Percentiles rank a stretch among this genome's conserved stretches.
phyloP scores from a whole-genome alignment of 2,329 filamentous ascomycete species.

The Xylariomycetidae sp. region DNA sequence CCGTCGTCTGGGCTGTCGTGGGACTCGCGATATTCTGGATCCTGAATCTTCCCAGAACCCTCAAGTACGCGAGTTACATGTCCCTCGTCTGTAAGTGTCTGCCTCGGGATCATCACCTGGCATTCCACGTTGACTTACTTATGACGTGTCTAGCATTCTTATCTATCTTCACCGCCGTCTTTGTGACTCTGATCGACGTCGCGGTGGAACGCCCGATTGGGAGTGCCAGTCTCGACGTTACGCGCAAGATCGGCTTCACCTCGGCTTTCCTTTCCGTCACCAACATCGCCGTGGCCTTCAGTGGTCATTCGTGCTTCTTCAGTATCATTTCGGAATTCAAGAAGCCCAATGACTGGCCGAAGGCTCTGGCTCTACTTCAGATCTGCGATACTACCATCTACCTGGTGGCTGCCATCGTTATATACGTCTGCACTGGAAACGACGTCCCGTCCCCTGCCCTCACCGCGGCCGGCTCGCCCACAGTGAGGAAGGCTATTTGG shows the following conservation, averaged over 20 bases:
- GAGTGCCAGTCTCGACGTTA: slow-evolving; percentile 26
- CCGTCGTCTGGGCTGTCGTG: slow-evolving; percentile 58
- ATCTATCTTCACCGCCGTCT: slow-evolving; percentile 58
- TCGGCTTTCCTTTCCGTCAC: slow-evolving; percentile 53
- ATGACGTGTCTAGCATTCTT: slow-evolving; percentile 50
- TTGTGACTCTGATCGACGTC: slow-evolving; percentile 60
- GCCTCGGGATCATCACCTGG: no score
- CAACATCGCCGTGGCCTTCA: slow-evolving; percentile 65
- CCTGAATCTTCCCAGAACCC: slow-evolving; percentile 56
- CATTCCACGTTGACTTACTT: no score
- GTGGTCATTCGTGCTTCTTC: slow-evolving; percentile 66
- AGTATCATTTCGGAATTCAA: slow-evolving; percentile 61
- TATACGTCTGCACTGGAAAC: slow-evolving; percentile 62
- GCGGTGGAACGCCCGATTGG: slow-evolving; percentile 40
- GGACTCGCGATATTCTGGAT: slow-evolving; percentile 55
- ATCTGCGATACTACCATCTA: slow-evolving; percentile 57
- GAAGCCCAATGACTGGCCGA: slow-evolving; percentile 55
- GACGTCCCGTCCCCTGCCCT: slow-evolving; percentile 62
- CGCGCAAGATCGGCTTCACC: slow-evolving; percentile 38
- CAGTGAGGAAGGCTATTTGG: slow-evolving; percentile 61
- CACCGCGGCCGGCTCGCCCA: slow-evolving; percentile 48
- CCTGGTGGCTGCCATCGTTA: slow-evolving; percentile 58
- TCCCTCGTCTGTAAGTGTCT: slow-evolving; percentile 51
- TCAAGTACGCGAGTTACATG: slow-evolving; percentile 58
- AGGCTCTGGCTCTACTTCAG: slow-evolving; percentile 45